phyloP scores from a whole-genome alignment of 2,329 filamentous ascomycete genomes.

The Byssothecium circinans region DNA sequence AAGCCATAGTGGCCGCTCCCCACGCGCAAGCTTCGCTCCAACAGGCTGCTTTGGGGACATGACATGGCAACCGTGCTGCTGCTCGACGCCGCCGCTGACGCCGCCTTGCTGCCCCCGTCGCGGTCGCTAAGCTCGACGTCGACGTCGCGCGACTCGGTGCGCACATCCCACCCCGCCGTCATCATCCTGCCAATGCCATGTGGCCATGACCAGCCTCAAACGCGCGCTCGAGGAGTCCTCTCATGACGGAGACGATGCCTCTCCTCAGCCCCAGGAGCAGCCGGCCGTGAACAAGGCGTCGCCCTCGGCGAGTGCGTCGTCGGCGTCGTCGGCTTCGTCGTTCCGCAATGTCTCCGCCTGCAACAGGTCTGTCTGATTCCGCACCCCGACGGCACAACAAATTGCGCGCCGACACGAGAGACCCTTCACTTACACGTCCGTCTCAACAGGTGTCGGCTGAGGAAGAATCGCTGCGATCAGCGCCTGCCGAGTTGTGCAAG shows the following conservation, averaged over 20 bases:
- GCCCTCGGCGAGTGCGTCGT: conserved; percentile 30
- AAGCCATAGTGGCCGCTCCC: conserved; percentile 7
- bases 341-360: conserved; percentile 76
- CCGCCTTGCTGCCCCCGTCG: no score
- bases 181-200: conserved; percentile 39
- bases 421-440: conserved; percentile 4
- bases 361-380: conserved; percentile 56
- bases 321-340: conserved; percentile 36
- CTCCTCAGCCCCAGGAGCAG: conserved; percentile 28
- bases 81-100: conserved; percentile 6
- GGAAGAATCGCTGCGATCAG: conserved; percentile 96
- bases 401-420: neutral
- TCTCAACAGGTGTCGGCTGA: conserved; percentile 65
- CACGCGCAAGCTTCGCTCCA: no score
- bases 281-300: conserved; percentile 33
- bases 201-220: conserved; percentile 44
- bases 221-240: conserved; percentile 42
- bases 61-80: no score
- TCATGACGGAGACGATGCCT: conserved; percentile 36
- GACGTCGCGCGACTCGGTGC: conserved; percentile 4
- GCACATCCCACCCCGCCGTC: conserved; percentile 11
- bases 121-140: conserved; percentile 16
- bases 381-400: neutral
- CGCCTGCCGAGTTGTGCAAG: conserved; percentile 85
- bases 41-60: no score